phyloP scores from a whole-genome alignment of 441 rosid genomes.

The Populus hybrid region DNA sequence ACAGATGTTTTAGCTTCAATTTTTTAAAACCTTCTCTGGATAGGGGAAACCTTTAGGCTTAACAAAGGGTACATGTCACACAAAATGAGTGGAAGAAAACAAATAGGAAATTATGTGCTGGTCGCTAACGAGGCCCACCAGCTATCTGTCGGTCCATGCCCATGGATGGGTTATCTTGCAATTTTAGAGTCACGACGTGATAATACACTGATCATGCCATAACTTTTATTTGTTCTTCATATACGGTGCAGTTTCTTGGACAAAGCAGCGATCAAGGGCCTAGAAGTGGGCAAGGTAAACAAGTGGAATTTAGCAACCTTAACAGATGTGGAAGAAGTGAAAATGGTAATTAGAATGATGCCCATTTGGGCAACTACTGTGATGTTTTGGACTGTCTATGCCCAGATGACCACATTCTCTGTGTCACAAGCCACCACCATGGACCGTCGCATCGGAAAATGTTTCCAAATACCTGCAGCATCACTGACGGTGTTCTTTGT shows the following conservation, averaged over 20 bases:
- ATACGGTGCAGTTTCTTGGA: conserved; percentile 65
- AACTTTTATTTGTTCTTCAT: not conserved
- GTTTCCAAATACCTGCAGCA: conserved; percentile 71
- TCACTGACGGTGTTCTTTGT: conserved; percentile 73
- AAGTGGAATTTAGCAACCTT: conserved; percentile 75
- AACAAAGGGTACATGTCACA: no score
- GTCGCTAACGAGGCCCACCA: not conserved
- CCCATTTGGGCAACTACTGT: conserved; percentile 93
- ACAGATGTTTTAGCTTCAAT: not conserved
- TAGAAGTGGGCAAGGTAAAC: conserved; percentile 29
- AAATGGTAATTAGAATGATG: conserved; percentile 73
- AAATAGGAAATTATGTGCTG: not conserved
- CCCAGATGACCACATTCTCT: conserved; percentile 83
- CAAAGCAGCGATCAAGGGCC: conserved; percentile 65
- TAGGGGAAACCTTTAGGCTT: not conserved
- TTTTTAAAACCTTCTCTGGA: not conserved
- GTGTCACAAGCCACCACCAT: conserved; percentile 84
- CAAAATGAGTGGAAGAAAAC: not conserved
- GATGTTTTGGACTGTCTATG: conserved; percentile 88
- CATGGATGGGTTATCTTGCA: not conserved
- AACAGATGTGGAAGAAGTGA: conserved; percentile 90
- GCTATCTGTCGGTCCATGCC: not conserved
- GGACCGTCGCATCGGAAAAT: conserved; percentile 70
- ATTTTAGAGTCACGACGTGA: conserved; percentile 10
- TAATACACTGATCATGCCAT: not conserved